phyloP scores from a whole-genome alignment of 2,329 filamentous ascomycete genomes.

The Fusarium secorum region DNA sequence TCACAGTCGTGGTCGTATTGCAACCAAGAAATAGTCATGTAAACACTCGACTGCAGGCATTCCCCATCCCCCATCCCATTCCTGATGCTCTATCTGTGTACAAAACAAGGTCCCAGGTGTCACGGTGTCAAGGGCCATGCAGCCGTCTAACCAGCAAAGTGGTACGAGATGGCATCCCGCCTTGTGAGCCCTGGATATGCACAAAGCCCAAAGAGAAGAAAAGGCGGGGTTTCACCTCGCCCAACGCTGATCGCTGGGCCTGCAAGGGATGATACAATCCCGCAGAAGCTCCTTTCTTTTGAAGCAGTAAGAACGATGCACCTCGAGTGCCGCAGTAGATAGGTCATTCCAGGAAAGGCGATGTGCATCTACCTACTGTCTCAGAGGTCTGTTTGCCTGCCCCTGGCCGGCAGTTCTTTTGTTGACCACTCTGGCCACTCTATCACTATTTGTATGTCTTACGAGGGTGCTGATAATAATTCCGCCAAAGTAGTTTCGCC shows the following conservation, averaged over 20 bases:
- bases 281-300: constrained; percentile 12
- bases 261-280: constrained; percentile 33
- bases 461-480: not conserved
- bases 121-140: constrained; percentile 25
- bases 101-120: constrained; percentile 2
- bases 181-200: constrained; percentile 31
- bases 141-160: constrained; percentile 28
- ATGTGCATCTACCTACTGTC: constrained; percentile 2
- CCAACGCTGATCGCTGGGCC: constrained; percentile 31
- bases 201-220: constrained; percentile 35
- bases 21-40: not conserved
- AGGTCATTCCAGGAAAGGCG: constrained; percentile 2
- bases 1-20: not conserved
- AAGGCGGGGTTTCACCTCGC: constrained; percentile 29
- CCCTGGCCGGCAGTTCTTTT: constrained; percentile 9
- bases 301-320: constrained; percentile 6
- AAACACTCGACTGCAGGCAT: not conserved
- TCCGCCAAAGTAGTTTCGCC: not conserved
- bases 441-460: not conserved
- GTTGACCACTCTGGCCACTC: not conserved
- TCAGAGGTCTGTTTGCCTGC: not conserved
- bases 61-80: not conserved
- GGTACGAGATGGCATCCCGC: constrained; percentile 36
- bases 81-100: not conserved
- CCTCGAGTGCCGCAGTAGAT: not conserved